Percentiles rank a stretch among this genome's conserved stretches.
These are phyloP conservation scores for Thermoascus crustaceus DNA, from an alignment of 2,329 filamentous ascomycete genomes.

Conservation along the genomic window DNA sequence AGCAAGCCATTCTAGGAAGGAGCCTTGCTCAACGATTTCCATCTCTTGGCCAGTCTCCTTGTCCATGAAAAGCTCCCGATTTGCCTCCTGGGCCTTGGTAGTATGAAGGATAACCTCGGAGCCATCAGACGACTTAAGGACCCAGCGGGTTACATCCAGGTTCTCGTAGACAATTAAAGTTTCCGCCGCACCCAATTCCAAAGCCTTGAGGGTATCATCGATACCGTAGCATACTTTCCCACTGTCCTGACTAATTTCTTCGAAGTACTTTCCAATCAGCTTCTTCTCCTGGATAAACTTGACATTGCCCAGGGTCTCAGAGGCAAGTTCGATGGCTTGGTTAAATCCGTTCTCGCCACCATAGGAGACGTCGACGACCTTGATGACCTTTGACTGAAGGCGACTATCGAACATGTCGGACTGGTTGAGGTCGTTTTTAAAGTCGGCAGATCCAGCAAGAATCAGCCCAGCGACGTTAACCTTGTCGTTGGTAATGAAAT, in stretches of 20 bases:
- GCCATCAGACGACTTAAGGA: slow-evolving; percentile 70
- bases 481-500: slow-evolving; percentile 98
- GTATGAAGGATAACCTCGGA: slow-evolving; percentile 71
- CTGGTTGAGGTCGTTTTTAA: slow-evolving; percentile 98
- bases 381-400: slow-evolving; percentile 91
- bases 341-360: slow-evolving; percentile 99
- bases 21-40: slow-evolving; percentile 78
- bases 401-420: slow-evolving; percentile 96
- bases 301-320: slow-evolving; percentile 95
- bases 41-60: slow-evolving; percentile 95
- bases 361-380: slow-evolving; percentile 97
- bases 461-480: slow-evolving; percentile 95
- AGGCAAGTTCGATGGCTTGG: slow-evolving; percentile 91
- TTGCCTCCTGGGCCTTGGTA: slow-evolving; percentile 73
- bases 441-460: slow-evolving; percentile 93
- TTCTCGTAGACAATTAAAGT: slow-evolving; percentile 96
- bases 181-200: slow-evolving; percentile 93
- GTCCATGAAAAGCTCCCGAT: slow-evolving; percentile 84
- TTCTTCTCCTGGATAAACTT: slow-evolving; percentile 99
- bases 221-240: slow-evolving; percentile 97
- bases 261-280: slow-evolving; percentile 96
- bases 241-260: slow-evolving; percentile 96
- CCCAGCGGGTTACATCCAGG: slow-evolving; percentile 86
- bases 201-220: slow-evolving; percentile 91
- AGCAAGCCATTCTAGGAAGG: slow-evolving; percentile 99